Base-by-base conservation (phyloP, 345 rosid species). In the Clausena lansium region DNA sequence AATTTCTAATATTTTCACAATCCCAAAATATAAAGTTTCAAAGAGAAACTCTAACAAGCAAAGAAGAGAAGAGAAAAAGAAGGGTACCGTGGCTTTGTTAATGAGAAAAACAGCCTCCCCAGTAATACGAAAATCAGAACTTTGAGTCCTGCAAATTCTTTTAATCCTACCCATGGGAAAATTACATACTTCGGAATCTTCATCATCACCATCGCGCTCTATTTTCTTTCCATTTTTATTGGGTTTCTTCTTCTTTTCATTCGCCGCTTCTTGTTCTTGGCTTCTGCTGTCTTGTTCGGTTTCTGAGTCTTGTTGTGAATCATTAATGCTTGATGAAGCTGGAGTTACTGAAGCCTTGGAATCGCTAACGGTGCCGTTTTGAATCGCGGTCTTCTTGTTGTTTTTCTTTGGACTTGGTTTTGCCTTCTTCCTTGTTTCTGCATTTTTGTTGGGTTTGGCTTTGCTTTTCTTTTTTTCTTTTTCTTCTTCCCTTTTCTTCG, bases 141-240 rank as follows among this genome's bases (percentile, higher is more conserved):
- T 84, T 24, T 85, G 92, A 73, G 63, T 82, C 82, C 88, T 92
- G 70, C 88, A 87, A 66, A 93, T 92, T 84, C 91, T 88, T 84
- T 82, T 84, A 9, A 93, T 87, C 83, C 98, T 88, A 7, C 83
- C 83, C 93, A 91, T 90, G 9, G 98, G 98, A 78, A 93, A 89
- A 77, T 77, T 83, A 78, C 78, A 84, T 77, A 69, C 61, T 79
- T 85, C 82, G 39, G 81, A 82, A 28, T 82, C 92, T 36, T 83
- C 85, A 24, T 73, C 75, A 4, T 79, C 82, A 1, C 84, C 87
- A 4, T 69, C 82, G 38, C 77, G 81, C 38, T 73, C 79, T 7
- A 25, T 73, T 36, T 58, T 86, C 52, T 58, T 59, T 25, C 67
- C 67, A 33, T 28, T 84, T 32, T 74, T 82, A 78, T 33, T 60